phyloP scores from a whole-genome alignment of 345 rosid species.

The Gossypium raimondii region DNA sequence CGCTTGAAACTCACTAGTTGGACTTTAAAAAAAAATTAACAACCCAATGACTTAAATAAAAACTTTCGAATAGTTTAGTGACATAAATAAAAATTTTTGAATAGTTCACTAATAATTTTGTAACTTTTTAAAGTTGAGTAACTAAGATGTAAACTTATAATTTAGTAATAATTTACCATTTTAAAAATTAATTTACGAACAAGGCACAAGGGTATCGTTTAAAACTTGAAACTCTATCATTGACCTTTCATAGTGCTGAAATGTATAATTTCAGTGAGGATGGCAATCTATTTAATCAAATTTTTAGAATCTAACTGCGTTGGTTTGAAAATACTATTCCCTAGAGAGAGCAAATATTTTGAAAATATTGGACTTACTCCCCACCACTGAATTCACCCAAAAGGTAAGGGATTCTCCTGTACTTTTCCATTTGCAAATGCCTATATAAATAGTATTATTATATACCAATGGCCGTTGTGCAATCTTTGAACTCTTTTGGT shows the following conservation, averaged over 20 bases:
- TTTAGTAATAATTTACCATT: too few relatives aligned
- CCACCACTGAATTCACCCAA: conserved; percentile 24
- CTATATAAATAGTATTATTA: conserved; percentile 12
- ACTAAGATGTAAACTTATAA: too few relatives aligned
- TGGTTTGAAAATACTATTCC: background rate
- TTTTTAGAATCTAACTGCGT: background rate
- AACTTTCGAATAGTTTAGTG: too few relatives aligned
- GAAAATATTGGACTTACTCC: conserved; percentile 11
- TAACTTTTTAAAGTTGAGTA: too few relatives aligned
- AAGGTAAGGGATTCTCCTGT: conserved; percentile 24
- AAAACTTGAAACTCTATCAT: background rate
- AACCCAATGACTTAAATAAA: too few relatives aligned
- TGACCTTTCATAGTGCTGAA: conserved; percentile 31
- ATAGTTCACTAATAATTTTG: too few relatives aligned
- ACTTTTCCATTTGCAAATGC: conserved; percentile 28
- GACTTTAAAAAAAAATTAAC: too few relatives aligned
- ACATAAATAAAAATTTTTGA: too few relatives aligned
- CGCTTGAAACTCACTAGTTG: too few relatives aligned
- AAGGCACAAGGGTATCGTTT: too few relatives aligned
- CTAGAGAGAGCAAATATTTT: background rate
- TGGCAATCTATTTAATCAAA: too few relatives aligned
- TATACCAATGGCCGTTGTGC: conserved; percentile 29
- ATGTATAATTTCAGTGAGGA: background rate
- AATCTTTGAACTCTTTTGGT: too few relatives aligned
- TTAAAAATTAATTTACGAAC: background rate